Evolutionary conservation across 345 rosid genomes (phyloP), one percentile per base, ranked within the genome.

Genomic region (Cochlearia excelsa): DNA sequence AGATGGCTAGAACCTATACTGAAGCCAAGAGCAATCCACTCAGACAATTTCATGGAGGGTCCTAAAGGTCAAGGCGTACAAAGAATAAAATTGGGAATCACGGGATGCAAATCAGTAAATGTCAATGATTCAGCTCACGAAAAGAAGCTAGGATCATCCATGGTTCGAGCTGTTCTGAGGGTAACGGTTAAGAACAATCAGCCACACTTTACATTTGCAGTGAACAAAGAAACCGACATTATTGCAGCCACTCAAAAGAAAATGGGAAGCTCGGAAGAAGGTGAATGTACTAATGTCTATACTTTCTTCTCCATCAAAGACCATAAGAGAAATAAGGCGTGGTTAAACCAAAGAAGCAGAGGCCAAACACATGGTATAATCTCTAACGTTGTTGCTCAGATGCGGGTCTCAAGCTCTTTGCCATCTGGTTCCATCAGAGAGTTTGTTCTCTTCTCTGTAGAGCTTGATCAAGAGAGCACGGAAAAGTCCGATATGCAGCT

Each of bases 141-240:
- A 73, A 82, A 67, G 79, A 82, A 67, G 61, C 45, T 53, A 46
- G 75, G 74, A 56, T 69, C 82, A 57, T 70, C 80, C 51, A 63
- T 74, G 52, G 73, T 78, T 70, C 91, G 82, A 73, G 98, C 98
- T 47, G 82, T 87, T 70, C 70, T 87, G 26, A 80, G 78, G 55
- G 86, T 82, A 63, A 82, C 83, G 3, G 53, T 78, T 59, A 91
- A 81, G 81, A 85, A 87, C 63, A 87, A 86, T 40, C 85, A 82
- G 64, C 98, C 95, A 38, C 59, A 82, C 57, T 81, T 85, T 68
- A 82, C 90, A 11, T 91, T 91, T 51, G 88, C 95, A 3, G 88
- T 87, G 57, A 86, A 81, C 74, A 91, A 84, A 46, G 86, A 81
- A 67, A 67, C 62, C 16, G 71, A 81, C 50, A 69, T 87, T 63